A percentile compares a stretch with the other conserved stretches of the same genome.
phyloP scores from a whole-genome alignment of 106 monocot species.

The Dioscorea zingiberensis region DNA sequence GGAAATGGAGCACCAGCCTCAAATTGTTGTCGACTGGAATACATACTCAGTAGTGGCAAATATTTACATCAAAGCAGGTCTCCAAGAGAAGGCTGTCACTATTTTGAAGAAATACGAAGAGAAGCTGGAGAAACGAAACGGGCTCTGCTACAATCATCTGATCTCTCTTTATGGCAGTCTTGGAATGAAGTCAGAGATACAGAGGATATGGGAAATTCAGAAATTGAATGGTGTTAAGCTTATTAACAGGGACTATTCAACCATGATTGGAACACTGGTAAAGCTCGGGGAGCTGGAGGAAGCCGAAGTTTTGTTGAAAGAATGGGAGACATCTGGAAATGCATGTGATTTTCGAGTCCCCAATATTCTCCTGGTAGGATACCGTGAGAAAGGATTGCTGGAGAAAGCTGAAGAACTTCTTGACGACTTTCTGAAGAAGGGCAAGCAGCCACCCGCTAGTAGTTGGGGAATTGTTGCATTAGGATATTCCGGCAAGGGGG shows the following conservation, averaged over 20 bases:
- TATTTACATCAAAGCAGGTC: constrained; percentile 53
- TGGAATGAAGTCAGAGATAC: constrained; percentile 47
- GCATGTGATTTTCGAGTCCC: constrained; percentile 60
- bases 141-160: constrained; percentile 58
- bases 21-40: constrained; percentile 78
- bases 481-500: constrained; percentile 47
- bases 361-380: constrained; percentile 53
- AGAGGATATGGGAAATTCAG: constrained; percentile 67
- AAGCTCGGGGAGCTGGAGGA: constrained; percentile 62
- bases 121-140: constrained; percentile 34
- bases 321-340: constrained; percentile 59
- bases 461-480: constrained; percentile 66
- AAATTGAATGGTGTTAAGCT: constrained; percentile 38
- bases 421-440: constrained; percentile 38
- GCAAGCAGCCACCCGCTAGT: constrained; percentile 41
- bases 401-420: constrained; percentile 74
- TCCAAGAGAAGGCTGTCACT: constrained; percentile 34
- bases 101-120: constrained; percentile 60
- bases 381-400: constrained; percentile 41
- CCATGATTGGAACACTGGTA: constrained; percentile 54
- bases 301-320: constrained; percentile 57
- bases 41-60: constrained; percentile 66
- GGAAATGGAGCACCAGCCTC: constrained; percentile 74
- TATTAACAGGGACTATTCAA: constrained; percentile 60
- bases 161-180: constrained; percentile 50